Base-by-base conservation (phyloP, 306 rosid genomes). In the Vicia faba region DNA sequence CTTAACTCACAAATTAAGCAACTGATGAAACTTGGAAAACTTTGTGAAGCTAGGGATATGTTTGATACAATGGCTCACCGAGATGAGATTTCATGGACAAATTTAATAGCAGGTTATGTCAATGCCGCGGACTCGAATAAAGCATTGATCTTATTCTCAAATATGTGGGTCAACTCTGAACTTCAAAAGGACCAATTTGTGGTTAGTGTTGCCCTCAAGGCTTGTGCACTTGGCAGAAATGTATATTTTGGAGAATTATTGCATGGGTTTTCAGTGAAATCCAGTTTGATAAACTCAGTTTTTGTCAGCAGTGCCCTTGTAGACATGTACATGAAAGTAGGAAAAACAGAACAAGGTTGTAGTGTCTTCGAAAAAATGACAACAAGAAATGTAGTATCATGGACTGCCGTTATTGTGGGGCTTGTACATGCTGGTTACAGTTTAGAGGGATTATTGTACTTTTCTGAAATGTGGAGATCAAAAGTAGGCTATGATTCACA, bases 251-350 rank as follows among this genome's bases (percentile, higher is more conserved):
- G 92, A 41, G 81, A 76, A 74, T 25, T 57, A 26, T 66, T 91
- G 71, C 97, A 91, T 77, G 90, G 77, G 14, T 85, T 73, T 77
- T 78, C 90, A 1, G 70, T 85, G 58, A 88, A 91, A 56, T 84
- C 87, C 14, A 68, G 83, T 78, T 77, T 91, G 57, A 61, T 81
- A 58, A 79, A 74, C 76, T 88, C 92, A 0, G 87, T 86, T 48
- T 91, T 82, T 78, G 89, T 91, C 71, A 84, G 95, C 35, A 91
- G 84, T 64, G 78, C 90, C 26, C 76, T 88, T 40, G 80, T 84
- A 10, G 88, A 84, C 78, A 82, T 91, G 96, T 88, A 88, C 71
- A 80, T 85, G 83, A 88, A 88, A 85, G 44, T 81, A 46, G 92
- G 92, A 12, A 72, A 81, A 73, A 53, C 80, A 51, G 86, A 73